Conservation (phyloP, 2,329 filamentous ascomycete genomes). For the Monilinia fructigena region DNA sequence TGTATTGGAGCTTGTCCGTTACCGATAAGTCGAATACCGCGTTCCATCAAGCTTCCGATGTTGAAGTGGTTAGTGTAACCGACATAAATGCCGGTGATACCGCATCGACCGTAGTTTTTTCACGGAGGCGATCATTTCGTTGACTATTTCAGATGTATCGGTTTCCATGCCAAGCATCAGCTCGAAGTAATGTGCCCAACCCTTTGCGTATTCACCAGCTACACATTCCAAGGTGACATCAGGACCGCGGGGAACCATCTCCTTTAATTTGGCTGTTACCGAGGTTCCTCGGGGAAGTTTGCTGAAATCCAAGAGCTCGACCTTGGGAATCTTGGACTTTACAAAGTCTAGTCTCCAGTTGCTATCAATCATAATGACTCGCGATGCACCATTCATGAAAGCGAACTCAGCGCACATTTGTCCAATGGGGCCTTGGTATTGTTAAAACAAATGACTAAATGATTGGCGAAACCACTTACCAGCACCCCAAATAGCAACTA, state of each 20-base stretch:
- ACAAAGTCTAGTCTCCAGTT: constrained; percentile 69
- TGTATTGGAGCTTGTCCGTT: constrained; percentile 72
- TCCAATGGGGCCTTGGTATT: constrained; percentile 63
- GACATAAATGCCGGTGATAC: constrained; percentile 71
- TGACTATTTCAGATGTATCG: constrained; percentile 77
- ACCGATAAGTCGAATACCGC: constrained; percentile 74
- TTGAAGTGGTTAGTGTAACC: constrained; percentile 47
- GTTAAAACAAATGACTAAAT: neutral
- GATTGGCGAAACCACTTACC: constrained; percentile 39
- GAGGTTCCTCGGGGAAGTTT: constrained; percentile 59
- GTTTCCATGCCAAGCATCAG: constrained; percentile 69
- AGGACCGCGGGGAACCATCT: constrained; percentile 70
- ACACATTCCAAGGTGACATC: constrained; percentile 72
- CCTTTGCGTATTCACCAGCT: constrained; percentile 61
- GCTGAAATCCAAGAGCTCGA: constrained; percentile 70
- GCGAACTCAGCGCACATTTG: constrained; percentile 80
- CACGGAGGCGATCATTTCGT: constrained; percentile 76
- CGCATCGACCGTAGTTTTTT: constrained; percentile 68
- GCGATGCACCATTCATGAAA: constrained; percentile 67
- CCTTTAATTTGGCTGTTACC: constrained; percentile 70
- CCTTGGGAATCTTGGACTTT: constrained; percentile 60
- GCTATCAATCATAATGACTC: constrained; percentile 77
- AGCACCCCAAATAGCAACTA: constrained; percentile 81
- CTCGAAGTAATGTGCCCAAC: constrained; percentile 59
- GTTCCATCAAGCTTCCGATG: constrained; percentile 72